Evolutionary conservation across 495 filamentous ascomycete genomes (phyloP).

Genomic region (Podospora fimiseda): DNA sequence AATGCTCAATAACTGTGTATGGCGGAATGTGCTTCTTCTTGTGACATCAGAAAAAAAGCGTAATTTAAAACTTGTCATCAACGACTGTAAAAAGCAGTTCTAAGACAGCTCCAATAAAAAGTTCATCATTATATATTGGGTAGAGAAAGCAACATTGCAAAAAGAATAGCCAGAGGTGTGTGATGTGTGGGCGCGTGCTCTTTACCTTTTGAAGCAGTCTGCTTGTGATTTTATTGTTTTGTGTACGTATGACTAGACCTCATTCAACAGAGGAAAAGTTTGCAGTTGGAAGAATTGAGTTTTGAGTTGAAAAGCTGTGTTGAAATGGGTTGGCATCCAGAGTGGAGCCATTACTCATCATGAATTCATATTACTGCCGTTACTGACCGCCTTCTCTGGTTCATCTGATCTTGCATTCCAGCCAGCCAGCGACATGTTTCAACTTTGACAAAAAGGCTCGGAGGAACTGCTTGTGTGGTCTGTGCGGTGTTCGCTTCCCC

Average conservation of each 20-base stretch:
- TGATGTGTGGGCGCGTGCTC: no score
- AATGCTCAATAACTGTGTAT: no score
- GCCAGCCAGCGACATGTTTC: background rate
- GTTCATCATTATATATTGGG: slow-evolving; percentile 39
- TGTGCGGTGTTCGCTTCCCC: slow-evolving; percentile 5
- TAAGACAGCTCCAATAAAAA: slow-evolving; percentile 98
- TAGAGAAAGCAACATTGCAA: background rate
- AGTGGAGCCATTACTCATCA: no score
- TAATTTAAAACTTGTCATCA: slow-evolving; percentile 49
- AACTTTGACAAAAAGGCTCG: no score
- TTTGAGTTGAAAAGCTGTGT: no score
- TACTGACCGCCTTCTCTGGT: background rate
- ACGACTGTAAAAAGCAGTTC: slow-evolving; percentile 29
- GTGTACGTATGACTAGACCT: no score
- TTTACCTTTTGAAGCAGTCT: background rate
- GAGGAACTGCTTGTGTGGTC: background rate
- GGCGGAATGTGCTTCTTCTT: background rate
- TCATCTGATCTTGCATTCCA: background rate
- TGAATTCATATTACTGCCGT: background rate
- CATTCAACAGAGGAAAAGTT: no score
- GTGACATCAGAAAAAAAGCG: slow-evolving; percentile 46
- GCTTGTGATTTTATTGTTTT: no score
- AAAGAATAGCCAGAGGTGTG: no score
- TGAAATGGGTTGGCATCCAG: no score
- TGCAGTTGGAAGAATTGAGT: no score